Evolutionary conservation across 2,329 filamentous ascomycete genomes (phyloP).

Genomic region (Boeremia exigua): DNA sequence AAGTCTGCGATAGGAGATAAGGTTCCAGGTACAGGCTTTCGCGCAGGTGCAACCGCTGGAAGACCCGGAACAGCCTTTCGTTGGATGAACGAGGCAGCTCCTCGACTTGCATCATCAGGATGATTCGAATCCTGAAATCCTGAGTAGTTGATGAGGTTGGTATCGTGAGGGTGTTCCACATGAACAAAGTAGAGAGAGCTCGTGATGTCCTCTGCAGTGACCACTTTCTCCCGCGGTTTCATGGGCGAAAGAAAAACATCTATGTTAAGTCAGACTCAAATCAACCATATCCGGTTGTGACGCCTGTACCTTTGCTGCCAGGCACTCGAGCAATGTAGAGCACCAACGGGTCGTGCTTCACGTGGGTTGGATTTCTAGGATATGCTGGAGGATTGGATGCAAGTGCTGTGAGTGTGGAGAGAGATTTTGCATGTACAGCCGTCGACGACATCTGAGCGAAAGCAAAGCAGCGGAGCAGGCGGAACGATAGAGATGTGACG

Average conservation of each 20-base stretch:
- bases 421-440: conserved; percentile 78
- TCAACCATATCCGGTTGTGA: neutral
- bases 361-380: conserved; percentile 75
- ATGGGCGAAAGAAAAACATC: conserved; percentile 92
- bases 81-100: conserved; percentile 29
- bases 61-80: conserved; percentile 38
- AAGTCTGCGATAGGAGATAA: conserved; percentile 34
- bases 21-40: conserved; percentile 39
- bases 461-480: conserved; percentile 16
- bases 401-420: conserved; percentile 78
- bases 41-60: conserved; percentile 20
- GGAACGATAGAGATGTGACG: conserved; percentile 15
- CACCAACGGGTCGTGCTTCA: conserved; percentile 72
- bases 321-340: conserved; percentile 95
- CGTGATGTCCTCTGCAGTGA: conserved; percentile 84
- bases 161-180: conserved; percentile 67
- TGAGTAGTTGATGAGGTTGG: conserved; percentile 40
- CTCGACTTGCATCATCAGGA: conserved; percentile 13
- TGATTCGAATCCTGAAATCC: conserved; percentile 22
- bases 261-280: conserved; percentile 47
- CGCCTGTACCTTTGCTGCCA: conserved; percentile 76
- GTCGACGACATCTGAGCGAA: conserved; percentile 37
- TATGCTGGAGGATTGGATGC: conserved; percentile 88
- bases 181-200: conserved; percentile 93
- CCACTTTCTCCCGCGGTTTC: conserved; percentile 86